Conservation (phyloP, 495 filamentous ascomycete genomes). For the Neurospora pannonica region DNA sequence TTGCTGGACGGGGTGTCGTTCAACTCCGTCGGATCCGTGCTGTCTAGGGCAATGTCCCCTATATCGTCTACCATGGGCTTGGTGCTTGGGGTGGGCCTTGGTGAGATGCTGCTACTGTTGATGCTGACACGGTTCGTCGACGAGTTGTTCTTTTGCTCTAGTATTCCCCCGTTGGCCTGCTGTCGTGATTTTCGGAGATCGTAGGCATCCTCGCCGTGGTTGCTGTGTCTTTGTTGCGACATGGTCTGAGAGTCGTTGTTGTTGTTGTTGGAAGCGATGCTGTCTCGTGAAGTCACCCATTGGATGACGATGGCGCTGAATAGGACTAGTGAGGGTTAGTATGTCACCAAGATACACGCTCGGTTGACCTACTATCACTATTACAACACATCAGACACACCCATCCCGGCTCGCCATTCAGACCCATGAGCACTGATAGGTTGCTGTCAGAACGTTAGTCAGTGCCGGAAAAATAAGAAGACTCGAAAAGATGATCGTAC, state of each 20-base stretch:
- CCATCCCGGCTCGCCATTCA: conserved; percentile 46
- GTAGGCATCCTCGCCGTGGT: conserved; percentile 11
- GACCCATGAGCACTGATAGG: conserved; percentile 38
- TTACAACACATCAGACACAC: conserved; percentile 49
- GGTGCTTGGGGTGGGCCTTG: conserved; percentile 8
- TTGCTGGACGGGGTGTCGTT: conserved; percentile 3
- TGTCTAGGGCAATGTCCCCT: conserved; percentile 12
- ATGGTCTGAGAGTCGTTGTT: conserved; percentile 7
- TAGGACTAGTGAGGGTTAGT: conserved; percentile 27
- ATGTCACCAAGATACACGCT: background rate
- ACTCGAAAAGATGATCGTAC: conserved; percentile 13
- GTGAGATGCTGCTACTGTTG: conserved; percentile 7
- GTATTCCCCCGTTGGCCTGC: background rate
- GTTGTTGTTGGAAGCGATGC: conserved; percentile 8
- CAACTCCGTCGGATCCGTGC: background rate
- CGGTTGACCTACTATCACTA: conserved; percentile 33
- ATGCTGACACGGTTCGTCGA: background rate
- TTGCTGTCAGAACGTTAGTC: conserved; percentile 25
- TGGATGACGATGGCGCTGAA: conserved; percentile 44
- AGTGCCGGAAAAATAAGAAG: background rate
- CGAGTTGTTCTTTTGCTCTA: background rate
- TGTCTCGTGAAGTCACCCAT: conserved; percentile 45
- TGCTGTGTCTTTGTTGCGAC: conserved; percentile 1
- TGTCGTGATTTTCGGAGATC: background rate
- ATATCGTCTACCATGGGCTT: conserved; percentile 14